Evolutionary conservation across 495 filamentous ascomycete genomes (phyloP).

Genomic region (Cercophora samala): DNA sequence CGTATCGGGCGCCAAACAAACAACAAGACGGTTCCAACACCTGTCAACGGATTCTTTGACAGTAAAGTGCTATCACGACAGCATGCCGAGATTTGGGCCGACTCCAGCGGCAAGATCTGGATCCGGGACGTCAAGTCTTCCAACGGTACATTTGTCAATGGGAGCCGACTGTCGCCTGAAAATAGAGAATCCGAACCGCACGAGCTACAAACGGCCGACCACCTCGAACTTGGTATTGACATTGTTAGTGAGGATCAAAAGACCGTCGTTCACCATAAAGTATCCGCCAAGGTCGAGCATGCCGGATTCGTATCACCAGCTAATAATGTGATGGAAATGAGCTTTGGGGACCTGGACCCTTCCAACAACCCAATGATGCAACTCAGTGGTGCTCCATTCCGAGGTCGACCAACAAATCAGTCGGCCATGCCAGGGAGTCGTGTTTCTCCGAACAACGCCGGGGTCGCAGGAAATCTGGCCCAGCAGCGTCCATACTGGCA

Average conservation of each 20-base stretch:
- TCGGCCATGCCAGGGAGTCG: conserved; percentile 61
- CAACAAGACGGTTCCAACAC: conserved; percentile 85
- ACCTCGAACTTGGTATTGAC: conserved; percentile 91
- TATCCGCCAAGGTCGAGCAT: conserved; percentile 92
- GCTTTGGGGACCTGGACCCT: conserved; percentile 82
- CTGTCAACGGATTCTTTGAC: conserved; percentile 91
- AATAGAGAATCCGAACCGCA: conserved; percentile 94
- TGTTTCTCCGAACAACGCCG: conserved; percentile 53
- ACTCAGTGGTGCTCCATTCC: conserved; percentile 47
- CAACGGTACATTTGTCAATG: conserved; percentile 97
- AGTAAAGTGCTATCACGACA: conserved; percentile 95
- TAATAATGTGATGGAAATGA: conserved; percentile 78
- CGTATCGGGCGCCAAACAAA: conserved; percentile 97
- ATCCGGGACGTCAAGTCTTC: conserved; percentile 98
- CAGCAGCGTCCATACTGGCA: conserved; percentile 64
- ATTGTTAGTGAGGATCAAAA: conserved; percentile 98
- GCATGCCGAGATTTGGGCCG: conserved; percentile 95
- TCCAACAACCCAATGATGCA: conserved; percentile 66
- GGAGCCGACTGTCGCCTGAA: conserved; percentile 81
- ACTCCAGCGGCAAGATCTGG: conserved; percentile 83
- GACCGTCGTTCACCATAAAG: conserved; percentile 96
- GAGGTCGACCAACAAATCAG: conserved; percentile 71
- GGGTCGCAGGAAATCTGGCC: conserved; percentile 51
- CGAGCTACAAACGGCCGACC: conserved; percentile 81
- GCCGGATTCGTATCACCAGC: conserved; percentile 68